Evolutionary conservation across 768 basidiomycete genomes (phyloP).

Genomic region (Serendipita indica): DNA sequence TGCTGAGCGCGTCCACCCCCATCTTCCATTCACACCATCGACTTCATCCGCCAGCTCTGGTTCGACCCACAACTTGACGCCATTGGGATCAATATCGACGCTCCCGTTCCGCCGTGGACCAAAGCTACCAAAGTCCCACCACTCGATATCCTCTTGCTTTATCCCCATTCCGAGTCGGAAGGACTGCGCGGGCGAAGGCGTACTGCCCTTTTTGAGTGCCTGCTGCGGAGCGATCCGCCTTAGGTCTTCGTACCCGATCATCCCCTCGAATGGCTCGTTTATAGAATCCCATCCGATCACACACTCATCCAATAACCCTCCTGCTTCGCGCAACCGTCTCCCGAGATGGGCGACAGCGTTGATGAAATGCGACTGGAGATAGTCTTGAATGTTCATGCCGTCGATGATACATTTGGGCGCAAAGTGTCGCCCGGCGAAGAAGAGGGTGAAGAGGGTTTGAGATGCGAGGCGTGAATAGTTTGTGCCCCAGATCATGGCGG

Average conservation of each 20-base stretch:
- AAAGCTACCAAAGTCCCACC: conserved; percentile 63
- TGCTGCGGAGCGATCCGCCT: conserved; percentile 47
- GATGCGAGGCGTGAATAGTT: conserved; percentile 83
- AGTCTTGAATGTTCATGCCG: conserved; percentile 84
- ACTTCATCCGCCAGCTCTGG: conserved; percentile 26
- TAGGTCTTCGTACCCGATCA: conserved; percentile 57
- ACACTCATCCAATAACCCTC: conserved; percentile 66
- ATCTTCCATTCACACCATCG: conserved; percentile 45
- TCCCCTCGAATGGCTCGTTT: conserved; percentile 88
- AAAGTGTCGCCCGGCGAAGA: conserved; percentile 80
- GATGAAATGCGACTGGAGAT: conserved; percentile 62
- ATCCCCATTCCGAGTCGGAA: conserved; percentile 81
- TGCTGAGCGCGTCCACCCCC: conserved; percentile 70
- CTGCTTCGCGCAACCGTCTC: conserved; percentile 58
- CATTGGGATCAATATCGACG: conserved; percentile 75
- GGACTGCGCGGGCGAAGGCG: conserved; percentile 73
- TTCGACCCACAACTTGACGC: conserved; percentile 62
- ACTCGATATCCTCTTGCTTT: conserved; percentile 55
- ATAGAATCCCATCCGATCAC: conserved; percentile 94
- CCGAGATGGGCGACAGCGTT: conserved; percentile 62
- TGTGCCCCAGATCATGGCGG: conserved; percentile 94
- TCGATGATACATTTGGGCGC: conserved; percentile 87
- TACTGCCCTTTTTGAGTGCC: conserved; percentile 71
- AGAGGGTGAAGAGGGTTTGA: conserved; percentile 86
- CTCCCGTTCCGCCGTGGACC: conserved; percentile 62